Evolutionary conservation across 371 early-diverging fungal genomes (phyloP).

Genomic region (Mucor racemosus): DNA sequence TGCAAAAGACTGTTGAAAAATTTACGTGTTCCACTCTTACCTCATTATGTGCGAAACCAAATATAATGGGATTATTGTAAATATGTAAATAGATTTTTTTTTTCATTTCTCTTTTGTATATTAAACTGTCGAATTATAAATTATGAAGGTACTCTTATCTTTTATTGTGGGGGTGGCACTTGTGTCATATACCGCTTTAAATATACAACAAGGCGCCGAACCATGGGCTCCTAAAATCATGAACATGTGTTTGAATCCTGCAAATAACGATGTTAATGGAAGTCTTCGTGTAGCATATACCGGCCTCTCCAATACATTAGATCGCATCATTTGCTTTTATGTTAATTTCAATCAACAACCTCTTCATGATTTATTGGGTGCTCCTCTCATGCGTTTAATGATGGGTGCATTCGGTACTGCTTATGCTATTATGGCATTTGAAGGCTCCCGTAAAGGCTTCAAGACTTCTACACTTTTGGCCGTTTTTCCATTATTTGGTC

Average conservation of each 20-base stretch:
- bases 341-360: slow-evolving; percentile 21
- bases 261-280: slow-evolving; percentile 12
- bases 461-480: slow-evolving; percentile 18
- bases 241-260: slow-evolving; percentile 25
- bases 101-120: background rate
- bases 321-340: slow-evolving; percentile 18
- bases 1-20: background rate
- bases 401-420: slow-evolving; percentile 23
- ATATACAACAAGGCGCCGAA: background rate
- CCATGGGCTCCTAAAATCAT: slow-evolving; percentile 25
- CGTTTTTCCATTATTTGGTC: slow-evolving; percentile 19
- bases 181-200: background rate
- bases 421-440: slow-evolving; percentile 28
- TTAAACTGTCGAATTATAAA: background rate
- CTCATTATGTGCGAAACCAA: background rate
- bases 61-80: background rate
- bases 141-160: slow-evolving; percentile 16
- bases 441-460: slow-evolving; percentile 30
- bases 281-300: slow-evolving; percentile 27
- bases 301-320: slow-evolving; percentile 9
- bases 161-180: background rate
- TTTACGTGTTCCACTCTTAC: slow-evolving; percentile 7
- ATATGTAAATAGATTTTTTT: background rate
- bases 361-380: slow-evolving; percentile 23
- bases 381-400: slow-evolving; percentile 13